Percentiles rank a stretch among this genome's conserved stretches.
These are phyloP conservation scores for Boletellus sp. DNA, from an alignment of 768 basidiomycete species.

Conservation along the genomic window DNA sequence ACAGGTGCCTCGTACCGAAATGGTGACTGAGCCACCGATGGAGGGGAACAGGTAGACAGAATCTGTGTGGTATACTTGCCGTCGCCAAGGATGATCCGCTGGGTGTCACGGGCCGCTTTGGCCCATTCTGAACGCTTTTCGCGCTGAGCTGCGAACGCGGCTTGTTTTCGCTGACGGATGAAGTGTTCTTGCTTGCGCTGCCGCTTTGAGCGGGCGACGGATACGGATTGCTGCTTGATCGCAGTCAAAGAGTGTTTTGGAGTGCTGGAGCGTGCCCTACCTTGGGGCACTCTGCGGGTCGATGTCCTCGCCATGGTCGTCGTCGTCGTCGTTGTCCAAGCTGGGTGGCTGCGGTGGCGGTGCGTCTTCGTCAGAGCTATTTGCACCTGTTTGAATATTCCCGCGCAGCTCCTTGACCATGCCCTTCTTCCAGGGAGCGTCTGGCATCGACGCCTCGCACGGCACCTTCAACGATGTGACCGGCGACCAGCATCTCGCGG, in stretches of 20 bases:
- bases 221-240: slow-evolving; percentile 22
- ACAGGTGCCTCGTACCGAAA: slow-evolving; percentile 16
- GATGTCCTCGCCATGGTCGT: slow-evolving; percentile 22
- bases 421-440: slow-evolving; percentile 26
- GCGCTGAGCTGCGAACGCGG: slow-evolving; percentile 22
- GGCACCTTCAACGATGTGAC: slow-evolving; percentile 21
- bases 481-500: slow-evolving; percentile 15
- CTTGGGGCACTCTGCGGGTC: slow-evolving; percentile 20
- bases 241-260: slow-evolving; percentile 20
- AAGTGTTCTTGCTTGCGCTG: slow-evolving; percentile 23
- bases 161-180: slow-evolving; percentile 15
- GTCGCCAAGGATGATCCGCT: slow-evolving; percentile 37
- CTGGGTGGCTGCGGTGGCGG: neutral
- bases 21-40: slow-evolving; percentile 10
- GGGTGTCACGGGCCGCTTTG: slow-evolving; percentile 35
- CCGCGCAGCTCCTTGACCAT: slow-evolving; percentile 3
- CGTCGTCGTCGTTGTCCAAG: neutral
- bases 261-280: slow-evolving; percentile 27
- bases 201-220: slow-evolving; percentile 13
- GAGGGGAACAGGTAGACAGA: slow-evolving; percentile 5
- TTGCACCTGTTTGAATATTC: slow-evolving; percentile 2
- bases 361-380: neutral
- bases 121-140: slow-evolving; percentile 31
- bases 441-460: slow-evolving; percentile 12
- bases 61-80: slow-evolving; percentile 38